A percentile compares a stretch with the other conserved stretches of the same genome.
Conservation (phyloP, 768 basidiomycete species). For the Leucogyrophana mollusca region DNA sequence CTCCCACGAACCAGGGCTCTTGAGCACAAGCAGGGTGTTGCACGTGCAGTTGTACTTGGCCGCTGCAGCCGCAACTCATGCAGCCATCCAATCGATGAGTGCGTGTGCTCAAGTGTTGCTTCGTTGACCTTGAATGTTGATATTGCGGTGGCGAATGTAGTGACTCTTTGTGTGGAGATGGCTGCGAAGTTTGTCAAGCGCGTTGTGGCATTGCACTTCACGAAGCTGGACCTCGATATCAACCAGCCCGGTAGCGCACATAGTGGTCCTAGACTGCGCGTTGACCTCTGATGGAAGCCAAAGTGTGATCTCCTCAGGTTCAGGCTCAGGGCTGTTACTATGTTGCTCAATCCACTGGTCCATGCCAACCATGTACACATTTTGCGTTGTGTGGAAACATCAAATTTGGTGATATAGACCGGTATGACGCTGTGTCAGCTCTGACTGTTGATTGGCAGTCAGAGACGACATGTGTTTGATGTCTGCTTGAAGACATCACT, state of each 20-base stretch:
- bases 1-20: too few relatives aligned
- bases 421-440: too few relatives aligned
- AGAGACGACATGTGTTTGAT: too few relatives aligned
- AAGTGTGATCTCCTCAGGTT: background rate
- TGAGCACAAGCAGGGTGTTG: too few relatives aligned
- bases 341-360: background rate
- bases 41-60: too few relatives aligned
- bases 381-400: slow-evolving; percentile 1
- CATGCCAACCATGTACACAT: background rate
- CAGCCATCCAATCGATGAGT: too few relatives aligned
- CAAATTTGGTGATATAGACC: background rate
- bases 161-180: slow-evolving; percentile 11
- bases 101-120: too few relatives aligned
- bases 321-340: slow-evolving; percentile 5
- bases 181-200: slow-evolving; percentile 17
- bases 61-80: too few relatives aligned
- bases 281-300: slow-evolving; percentile 4
- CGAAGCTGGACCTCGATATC: slow-evolving; percentile 11
- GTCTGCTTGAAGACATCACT: too few relatives aligned
- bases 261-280: slow-evolving; percentile 2
- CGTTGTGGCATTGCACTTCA: slow-evolving; percentile 18
- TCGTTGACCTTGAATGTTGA: too few relatives aligned
- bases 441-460: too few relatives aligned
- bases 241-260: background rate
- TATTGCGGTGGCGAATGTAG: slow-evolving; percentile 11